These are phyloP conservation scores for Sporothrix phasma DNA, from an alignment of 2,329 filamentous ascomycete species.

Conservation along the genomic window DNA sequence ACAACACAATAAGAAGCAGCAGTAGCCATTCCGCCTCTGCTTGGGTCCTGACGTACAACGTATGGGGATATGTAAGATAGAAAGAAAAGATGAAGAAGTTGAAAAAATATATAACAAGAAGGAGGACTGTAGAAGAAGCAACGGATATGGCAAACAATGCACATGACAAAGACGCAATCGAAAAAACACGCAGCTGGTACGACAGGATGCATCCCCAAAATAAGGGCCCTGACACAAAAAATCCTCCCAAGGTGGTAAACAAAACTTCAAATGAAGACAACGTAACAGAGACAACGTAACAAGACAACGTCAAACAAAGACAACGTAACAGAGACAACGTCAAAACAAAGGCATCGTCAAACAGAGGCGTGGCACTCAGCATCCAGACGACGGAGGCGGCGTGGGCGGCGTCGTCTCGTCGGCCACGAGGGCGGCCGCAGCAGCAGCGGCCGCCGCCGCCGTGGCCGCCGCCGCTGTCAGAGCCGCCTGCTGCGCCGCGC, in stretches of 20 bases:
- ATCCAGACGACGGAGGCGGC: not conserved
- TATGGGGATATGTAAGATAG: no score
- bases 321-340: not conserved
- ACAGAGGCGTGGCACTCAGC: not conserved
- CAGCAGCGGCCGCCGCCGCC: not conserved
- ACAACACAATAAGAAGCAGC: not conserved
- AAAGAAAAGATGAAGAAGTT: no score
- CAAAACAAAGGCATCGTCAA: not conserved
- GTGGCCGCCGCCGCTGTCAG: not conserved
- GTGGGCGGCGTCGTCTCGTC: not conserved
- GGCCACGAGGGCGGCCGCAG: not conserved
- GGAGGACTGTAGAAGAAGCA: no score
- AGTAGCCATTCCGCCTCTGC: not conserved
- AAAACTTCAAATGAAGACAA: not conserved
- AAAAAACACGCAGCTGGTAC: no score
- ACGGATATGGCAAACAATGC: no score
- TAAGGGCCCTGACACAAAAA: no score
- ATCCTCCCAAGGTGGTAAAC: not conserved
- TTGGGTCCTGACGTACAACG: not conserved
- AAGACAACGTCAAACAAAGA: not conserved
- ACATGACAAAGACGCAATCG: no score
- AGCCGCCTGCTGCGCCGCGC: constrained; percentile 18
- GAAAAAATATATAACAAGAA: no score
- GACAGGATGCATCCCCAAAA: no score
- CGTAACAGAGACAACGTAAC: not conserved